Evolutionary conservation across 306 rosid species (phyloP).

Genomic region (Castanospermum australe): DNA sequence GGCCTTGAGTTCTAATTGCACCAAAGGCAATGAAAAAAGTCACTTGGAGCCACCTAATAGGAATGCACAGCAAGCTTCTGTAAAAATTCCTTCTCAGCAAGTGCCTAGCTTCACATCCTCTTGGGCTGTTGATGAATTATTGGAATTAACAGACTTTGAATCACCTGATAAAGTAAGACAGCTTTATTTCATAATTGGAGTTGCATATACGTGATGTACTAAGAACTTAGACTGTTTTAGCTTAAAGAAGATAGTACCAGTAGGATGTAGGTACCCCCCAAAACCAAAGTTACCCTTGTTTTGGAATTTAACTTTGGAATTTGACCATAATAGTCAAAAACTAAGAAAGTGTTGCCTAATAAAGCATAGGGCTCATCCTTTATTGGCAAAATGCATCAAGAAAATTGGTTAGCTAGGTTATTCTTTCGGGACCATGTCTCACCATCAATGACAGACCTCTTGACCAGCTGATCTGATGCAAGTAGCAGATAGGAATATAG

Average conservation of each 20-base stretch:
- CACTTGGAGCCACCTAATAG: slow-evolving; percentile 66
- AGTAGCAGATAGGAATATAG: background rate
- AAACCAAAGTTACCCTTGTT: no score
- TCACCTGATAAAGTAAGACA: slow-evolving; percentile 66
- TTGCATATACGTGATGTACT: background rate
- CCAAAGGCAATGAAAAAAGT: slow-evolving; percentile 49
- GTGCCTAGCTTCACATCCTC: slow-evolving; percentile 60
- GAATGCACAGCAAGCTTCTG: slow-evolving; percentile 44
- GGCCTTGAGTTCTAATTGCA: slow-evolving; percentile 59
- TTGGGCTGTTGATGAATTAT: slow-evolving; percentile 90
- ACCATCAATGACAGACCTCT: background rate
- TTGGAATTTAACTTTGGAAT: no score
- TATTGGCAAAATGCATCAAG: background rate
- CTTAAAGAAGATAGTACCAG: background rate
- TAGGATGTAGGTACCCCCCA: no score
- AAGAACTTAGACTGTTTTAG: background rate
- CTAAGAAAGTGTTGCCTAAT: no score
- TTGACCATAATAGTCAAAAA: no score
- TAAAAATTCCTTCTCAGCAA: slow-evolving; percentile 51
- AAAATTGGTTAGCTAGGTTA: background rate
- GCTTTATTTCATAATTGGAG: background rate
- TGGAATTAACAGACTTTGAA: slow-evolving; percentile 66
- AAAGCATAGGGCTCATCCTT: no score
- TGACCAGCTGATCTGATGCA: background rate
- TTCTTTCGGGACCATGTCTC: no score